Evolutionary conservation across 306 rosid genomes (phyloP).

Genomic region (Rosa multiflora): DNA sequence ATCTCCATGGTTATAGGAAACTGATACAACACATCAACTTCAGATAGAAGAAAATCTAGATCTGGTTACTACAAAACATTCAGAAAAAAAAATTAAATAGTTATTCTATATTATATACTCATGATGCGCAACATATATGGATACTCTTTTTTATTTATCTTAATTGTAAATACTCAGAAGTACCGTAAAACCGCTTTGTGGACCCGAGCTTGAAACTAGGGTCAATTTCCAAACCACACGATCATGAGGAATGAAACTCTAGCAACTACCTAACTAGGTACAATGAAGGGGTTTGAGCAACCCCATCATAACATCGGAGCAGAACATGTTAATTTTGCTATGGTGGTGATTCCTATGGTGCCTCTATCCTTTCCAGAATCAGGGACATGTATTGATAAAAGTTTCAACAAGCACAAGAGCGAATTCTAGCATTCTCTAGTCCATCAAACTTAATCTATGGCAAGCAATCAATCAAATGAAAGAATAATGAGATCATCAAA

Average conservation of each 20-base stretch:
- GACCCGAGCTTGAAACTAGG: neutral
- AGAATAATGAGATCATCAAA: no score
- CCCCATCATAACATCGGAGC: neutral
- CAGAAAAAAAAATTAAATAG: neutral
- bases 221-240: neutral
- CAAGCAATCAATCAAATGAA: no score
- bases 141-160: neutral
- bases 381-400: no score
- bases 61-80: neutral
- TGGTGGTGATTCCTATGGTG: no score
- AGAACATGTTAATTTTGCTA: neutral
- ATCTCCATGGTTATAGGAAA: neutral
- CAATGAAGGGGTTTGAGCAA: neutral
- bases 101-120: neutral
- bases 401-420: no score
- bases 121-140: neutral
- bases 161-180: neutral
- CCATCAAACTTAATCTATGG: no score
- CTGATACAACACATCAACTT: neutral
- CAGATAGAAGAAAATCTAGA: neutral
- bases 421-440: no score
- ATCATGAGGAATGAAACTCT: neutral
- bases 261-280: neutral
- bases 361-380: no score
- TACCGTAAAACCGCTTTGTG: neutral